Evolutionary conservation across 106 monocot species (phyloP).

Genomic region (Alisma plantagoaquatica): DNA sequence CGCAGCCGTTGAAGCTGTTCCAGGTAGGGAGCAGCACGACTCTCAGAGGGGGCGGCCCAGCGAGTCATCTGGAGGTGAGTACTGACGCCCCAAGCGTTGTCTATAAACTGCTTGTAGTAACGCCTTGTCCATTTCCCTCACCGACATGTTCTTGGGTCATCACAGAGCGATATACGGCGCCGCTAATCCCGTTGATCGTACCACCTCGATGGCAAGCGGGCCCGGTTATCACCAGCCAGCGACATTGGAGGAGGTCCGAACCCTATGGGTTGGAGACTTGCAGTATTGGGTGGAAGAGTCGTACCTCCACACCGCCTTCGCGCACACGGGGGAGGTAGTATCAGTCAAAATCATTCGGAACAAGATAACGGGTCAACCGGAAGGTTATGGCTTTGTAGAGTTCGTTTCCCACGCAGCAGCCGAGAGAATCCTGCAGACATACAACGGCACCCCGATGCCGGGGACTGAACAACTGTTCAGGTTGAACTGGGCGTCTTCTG

Average conservation of each 20-base stretch:
- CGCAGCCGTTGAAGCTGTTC: too few species aligned
- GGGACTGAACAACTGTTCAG: slow-evolving; percentile 85
- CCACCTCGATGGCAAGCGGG: too few species aligned
- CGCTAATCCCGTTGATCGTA: too few species aligned
- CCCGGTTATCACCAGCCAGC: slow-evolving; percentile 62
- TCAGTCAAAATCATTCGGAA: slow-evolving; percentile 94
- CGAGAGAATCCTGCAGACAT: slow-evolving; percentile 73
- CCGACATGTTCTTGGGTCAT: too few species aligned
- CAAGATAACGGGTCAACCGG: slow-evolving; percentile 84
- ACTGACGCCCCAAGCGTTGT: too few species aligned
- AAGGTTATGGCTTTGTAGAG: slow-evolving; percentile 96
- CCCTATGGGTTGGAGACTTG: slow-evolving; percentile 89
- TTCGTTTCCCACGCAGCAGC: slow-evolving; percentile 86
- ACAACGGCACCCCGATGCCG: slow-evolving; percentile 90
- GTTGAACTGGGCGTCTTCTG: slow-evolving; percentile 96
- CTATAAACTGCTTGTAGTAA: too few species aligned
- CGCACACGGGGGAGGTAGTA: slow-evolving; percentile 80
- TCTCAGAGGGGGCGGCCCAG: too few species aligned
- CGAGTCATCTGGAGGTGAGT: too few species aligned
- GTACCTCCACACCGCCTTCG: slow-evolving; percentile 85
- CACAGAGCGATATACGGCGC: too few species aligned
- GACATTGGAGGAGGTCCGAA: slow-evolving; percentile 64
- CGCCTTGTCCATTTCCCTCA: too few species aligned
- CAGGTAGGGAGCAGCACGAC: too few species aligned
- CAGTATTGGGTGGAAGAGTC: slow-evolving; percentile 96